Evolutionary conservation across 257 asterid genomes (phyloP), one percentile per base, ranked within the genome.

Genomic region (Parsonsia alboflavescens): DNA sequence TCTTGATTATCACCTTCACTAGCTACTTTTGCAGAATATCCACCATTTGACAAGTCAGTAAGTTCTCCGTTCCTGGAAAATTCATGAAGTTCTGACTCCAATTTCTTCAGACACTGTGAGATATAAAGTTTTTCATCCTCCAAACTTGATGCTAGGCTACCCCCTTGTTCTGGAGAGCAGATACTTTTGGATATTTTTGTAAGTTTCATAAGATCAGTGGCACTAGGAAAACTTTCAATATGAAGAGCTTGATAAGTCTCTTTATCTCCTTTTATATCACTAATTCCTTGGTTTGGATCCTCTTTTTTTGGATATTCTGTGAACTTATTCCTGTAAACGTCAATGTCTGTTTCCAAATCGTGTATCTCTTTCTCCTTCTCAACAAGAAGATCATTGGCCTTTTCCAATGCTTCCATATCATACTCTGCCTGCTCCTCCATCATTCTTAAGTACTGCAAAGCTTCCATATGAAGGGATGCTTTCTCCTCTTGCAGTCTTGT

Each of bases 371-470:
- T 93, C 81, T 93, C 98, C 80, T 83, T 91, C 59, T 91, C 97
- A 19, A 93, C 86, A 70, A 93, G 86, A 61, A 87, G 86, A 66
- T 89, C 94, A 42, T 91, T 93, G 56, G 98, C 93, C 73, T 83
- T 87, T 79, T 86, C 91, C 63, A 93, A 77, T 13, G 97, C 97
- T 78, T 93, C 97, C 86, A 88, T 79, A 67, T 93, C 97, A 65
- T 91, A 92, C 76, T 90, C 93, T 1, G 98, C 93, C 78, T 93
- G 98, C 70, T 93, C 97, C 85, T 93, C 98, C 98, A 93, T 91
- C 98, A 93, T 91, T 73, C 98, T 77, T 58, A 93, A 75, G 82
- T 93, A 93, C 70, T 93, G 97, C 83, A 89, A 73, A 21, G 97
- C 96, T 80, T 93, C 97, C 98, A 93, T 91, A 56, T 87, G 96